These are phyloP conservation scores for Penicillium odoratum DNA, from an alignment of 495 filamentous ascomycete species.

Conservation along the genomic window DNA sequence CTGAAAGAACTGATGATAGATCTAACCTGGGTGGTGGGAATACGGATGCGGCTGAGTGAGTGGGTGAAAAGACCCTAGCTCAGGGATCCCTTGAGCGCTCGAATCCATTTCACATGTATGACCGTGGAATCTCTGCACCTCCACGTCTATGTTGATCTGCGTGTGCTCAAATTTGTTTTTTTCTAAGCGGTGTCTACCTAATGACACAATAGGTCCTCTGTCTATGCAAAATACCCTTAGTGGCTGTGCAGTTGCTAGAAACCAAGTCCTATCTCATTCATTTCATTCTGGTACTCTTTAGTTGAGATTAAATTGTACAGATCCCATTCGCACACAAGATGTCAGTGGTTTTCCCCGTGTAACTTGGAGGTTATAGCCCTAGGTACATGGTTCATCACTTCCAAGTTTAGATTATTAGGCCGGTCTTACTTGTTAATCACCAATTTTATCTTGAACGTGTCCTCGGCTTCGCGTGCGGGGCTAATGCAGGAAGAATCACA, in stretches of 20 bases:
- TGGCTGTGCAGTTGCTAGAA: not conserved
- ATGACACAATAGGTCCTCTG: not conserved
- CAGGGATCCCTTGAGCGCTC: not conserved
- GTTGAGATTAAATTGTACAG: not conserved
- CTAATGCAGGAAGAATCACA: conserved; percentile 1
- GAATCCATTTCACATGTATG: not conserved
- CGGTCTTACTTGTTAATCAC: not conserved
- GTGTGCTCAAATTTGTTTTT: too few species aligned
- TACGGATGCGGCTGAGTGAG: not conserved
- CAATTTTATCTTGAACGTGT: not conserved
- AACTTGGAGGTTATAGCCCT: not conserved
- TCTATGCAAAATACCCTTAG: not conserved
- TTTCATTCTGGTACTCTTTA: not conserved
- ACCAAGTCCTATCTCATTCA: not conserved
- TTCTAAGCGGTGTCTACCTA: not conserved
- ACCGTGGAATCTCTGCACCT: too few species aligned
- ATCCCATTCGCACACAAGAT: too few species aligned
- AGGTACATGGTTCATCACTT: not conserved
- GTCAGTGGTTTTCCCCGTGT: too few species aligned
- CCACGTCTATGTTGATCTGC: too few species aligned
- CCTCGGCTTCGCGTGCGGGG: conserved; percentile 9
- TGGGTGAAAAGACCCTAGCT: not conserved
- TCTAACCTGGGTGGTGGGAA: not conserved
- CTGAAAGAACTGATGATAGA: not conserved
- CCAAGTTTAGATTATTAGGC: not conserved